Conservation (phyloP, 169 alveolate species). For the Perkinsus chesapeaki region DNA sequence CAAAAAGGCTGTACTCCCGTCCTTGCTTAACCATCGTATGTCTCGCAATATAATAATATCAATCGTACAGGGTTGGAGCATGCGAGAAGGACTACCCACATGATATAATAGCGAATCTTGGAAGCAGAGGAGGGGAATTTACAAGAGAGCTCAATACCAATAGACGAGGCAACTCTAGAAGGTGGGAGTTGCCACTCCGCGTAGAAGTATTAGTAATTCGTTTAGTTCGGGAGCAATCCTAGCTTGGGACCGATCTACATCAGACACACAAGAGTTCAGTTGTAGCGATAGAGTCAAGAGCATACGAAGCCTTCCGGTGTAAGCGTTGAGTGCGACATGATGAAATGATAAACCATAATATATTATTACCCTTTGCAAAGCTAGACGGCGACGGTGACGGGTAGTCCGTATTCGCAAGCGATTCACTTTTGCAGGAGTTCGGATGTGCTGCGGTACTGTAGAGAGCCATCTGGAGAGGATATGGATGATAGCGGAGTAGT, state of each 20-base stretch:
- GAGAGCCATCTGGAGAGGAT: not conserved
- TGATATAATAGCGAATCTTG: not conserved
- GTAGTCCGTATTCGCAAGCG: not conserved
- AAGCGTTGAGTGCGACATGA: too few species aligned
- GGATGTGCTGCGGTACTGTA: not conserved
- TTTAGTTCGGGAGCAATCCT: not conserved
- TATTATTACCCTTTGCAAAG: too few species aligned
- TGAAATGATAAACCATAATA: too few species aligned
- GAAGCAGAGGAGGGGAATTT: not conserved
- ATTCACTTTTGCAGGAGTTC: not conserved
- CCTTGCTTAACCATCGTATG: too few species aligned
- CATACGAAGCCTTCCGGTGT: too few species aligned
- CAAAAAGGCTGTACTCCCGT: too few species aligned
- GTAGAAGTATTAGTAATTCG: not conserved
- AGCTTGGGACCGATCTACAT: not conserved
- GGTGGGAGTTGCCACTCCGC: not conserved
- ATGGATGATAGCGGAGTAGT: not conserved
- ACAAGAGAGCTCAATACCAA: not conserved
- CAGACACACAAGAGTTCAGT: too few species aligned
- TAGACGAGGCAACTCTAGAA: not conserved
- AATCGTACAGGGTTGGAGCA: not conserved
- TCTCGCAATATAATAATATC: too few species aligned
- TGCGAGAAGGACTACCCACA: not conserved
- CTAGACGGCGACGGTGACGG: too few species aligned
- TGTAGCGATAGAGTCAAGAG: too few species aligned